Percentiles rank a stretch among this genome's conserved stretches.
Evolutionary conservation across 2,329 filamentous ascomycete species (phyloP).

Genomic region (Lachnellula arida): DNA sequence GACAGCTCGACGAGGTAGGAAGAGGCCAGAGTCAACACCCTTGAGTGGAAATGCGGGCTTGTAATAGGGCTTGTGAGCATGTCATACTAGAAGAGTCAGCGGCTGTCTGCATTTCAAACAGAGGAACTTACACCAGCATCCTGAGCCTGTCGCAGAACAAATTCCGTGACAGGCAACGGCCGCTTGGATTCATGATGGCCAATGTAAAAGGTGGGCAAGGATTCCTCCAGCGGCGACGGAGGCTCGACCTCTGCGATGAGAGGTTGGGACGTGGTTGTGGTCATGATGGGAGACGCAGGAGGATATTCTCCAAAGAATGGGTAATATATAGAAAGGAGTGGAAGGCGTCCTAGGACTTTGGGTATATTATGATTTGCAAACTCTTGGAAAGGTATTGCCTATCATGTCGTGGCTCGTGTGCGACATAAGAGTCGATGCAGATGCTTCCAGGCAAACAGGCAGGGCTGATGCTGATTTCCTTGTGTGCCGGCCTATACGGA

Average conservation of each 20-base stretch:
- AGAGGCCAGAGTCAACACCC: constrained; percentile 59
- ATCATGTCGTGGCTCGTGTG: background rate
- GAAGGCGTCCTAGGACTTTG: background rate
- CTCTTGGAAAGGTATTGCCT: background rate
- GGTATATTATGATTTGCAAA: background rate
- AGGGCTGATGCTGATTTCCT: no score
- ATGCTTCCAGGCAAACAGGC: background rate
- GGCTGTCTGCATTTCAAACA: constrained; percentile 10
- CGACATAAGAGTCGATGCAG: background rate
- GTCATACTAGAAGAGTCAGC: constrained; percentile 55
- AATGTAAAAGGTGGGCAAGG: constrained; percentile 56
- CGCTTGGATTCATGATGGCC: constrained; percentile 69
- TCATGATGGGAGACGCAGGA: background rate
- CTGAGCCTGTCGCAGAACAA: constrained; percentile 62
- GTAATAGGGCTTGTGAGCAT: constrained; percentile 77
- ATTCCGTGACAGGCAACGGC: constrained; percentile 54
- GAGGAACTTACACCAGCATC: constrained; percentile 58
- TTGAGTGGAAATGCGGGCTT: constrained; percentile 64
- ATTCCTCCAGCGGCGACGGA: constrained; percentile 26
- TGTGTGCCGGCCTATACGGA: no score
- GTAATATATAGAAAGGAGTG: background rate
- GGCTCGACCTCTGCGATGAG: constrained; percentile 13
- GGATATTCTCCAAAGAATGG: background rate
- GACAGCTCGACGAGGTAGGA: constrained; percentile 43
- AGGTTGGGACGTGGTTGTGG: background rate